Base-by-base conservation (phyloP, 176 grass and related monocot species). In the Oryza meridionalis region DNA sequence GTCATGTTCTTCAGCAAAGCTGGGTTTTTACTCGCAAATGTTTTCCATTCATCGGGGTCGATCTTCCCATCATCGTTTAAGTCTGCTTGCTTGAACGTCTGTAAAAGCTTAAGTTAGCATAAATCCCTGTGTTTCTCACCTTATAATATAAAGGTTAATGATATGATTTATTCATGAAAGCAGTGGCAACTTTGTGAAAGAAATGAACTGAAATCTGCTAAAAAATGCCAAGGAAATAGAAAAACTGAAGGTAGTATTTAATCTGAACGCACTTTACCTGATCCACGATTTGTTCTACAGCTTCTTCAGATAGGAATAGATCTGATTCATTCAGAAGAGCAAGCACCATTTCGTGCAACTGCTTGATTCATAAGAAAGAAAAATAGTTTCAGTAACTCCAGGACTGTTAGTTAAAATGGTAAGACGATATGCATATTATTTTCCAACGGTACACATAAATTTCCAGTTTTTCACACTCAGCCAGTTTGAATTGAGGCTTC, bases 301-400 rank as follows among this genome's bases (percentile, higher is more conserved):
- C 65, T 13, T 98, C 96, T 47, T 98, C 91, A 65, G 93, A 98
- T 35, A 98, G 91, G 47, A 49, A 1, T 26, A 95, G 47, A 42
- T 90, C 87, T 1, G 96, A 98, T 84, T 98, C 96, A n/a, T 90
- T 89, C 77, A 98, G 76, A 87, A 98, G 67, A 50, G 96, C 93
- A 35, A 92, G 49, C 21, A 98, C 96, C 96, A 98, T 95, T 87
- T 98, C 93, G 73, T 92, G 89, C 87, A 95, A 76, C 96, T 98
- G 79, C 84, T 31, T 17, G 59, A 77, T 61, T 16, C 15, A 11
- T 44, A 29, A 62, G 51, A 67, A n/a, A 58, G 40, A 53, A 6
- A 32, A 81, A 2, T 38, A 51, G 76, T 55, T 47, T 53, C 38
- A 64, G 27, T 72, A 42, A 85, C 17, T 9, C 10, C 64, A 72